A percentile compares a stretch with the other conserved stretches of the same genome.
phyloP scores from a whole-genome alignment of 768 basidiomycete species.

The Tremella fuciformis region DNA sequence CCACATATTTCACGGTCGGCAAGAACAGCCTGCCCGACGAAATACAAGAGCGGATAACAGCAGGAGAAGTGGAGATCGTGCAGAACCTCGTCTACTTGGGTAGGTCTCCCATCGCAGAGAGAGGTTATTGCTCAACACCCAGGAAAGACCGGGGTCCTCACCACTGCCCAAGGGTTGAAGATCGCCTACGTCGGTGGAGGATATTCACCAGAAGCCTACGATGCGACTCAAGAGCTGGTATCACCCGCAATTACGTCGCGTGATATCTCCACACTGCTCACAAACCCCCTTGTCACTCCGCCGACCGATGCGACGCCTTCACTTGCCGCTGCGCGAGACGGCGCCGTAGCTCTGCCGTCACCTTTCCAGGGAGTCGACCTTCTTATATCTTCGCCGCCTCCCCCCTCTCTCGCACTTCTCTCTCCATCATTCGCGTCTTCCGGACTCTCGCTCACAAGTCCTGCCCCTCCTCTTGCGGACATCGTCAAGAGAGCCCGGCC shows the following conservation, averaged over 20 bases:
- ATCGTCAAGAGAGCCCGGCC: slow-evolving; percentile 60
- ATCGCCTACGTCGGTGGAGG: slow-evolving; percentile 79
- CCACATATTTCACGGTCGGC: slow-evolving; percentile 92
- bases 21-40: slow-evolving; percentile 67
- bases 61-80: slow-evolving; percentile 74
- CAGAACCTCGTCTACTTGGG: slow-evolving; percentile 81
- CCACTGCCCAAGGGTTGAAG: slow-evolving; percentile 72
- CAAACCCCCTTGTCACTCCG: slow-evolving; percentile 3
- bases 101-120: slow-evolving; percentile 54
- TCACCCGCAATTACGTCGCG: slow-evolving; percentile 13
- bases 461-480: slow-evolving; percentile 52
- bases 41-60: slow-evolving; percentile 71
- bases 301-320: slow-evolving; percentile 52
- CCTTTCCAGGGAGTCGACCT: slow-evolving; percentile 61
- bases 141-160: slow-evolving; percentile 80
- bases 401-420: slow-evolving; percentile 57
- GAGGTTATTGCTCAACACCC: slow-evolving; percentile 6
- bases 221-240: slow-evolving; percentile 6
- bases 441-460: slow-evolving; percentile 63
- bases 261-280: background rate
- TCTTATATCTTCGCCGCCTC: slow-evolving; percentile 70
- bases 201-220: slow-evolving; percentile 60
- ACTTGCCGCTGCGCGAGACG: slow-evolving; percentile 66
- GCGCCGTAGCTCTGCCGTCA: slow-evolving; percentile 64
- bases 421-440: slow-evolving; percentile 54